Base-by-base conservation (phyloP, 2,329 filamentous ascomycete genomes). In the Fusarium piperis region DNA sequence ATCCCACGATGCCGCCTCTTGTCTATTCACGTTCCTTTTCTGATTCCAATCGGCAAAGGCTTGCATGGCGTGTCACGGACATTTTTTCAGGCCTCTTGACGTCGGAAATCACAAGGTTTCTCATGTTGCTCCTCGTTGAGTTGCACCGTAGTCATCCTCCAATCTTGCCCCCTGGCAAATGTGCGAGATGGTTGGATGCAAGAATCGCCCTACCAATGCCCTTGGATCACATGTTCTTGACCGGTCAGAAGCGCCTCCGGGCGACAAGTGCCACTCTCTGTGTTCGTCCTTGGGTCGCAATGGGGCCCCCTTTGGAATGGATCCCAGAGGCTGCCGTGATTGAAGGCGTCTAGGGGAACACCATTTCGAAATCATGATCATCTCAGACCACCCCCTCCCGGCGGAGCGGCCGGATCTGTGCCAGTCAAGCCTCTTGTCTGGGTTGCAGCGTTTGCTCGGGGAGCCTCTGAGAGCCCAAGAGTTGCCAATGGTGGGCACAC, bases 181-280 rank as follows among this genome's bases (percentile, higher is more conserved):
- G 38, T 67, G 55, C 52, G 48, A 67, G 70, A 70, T 58, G 28
- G 46, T 62, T 73, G 66, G 62, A 61, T 64, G 70, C 62, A 64
- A 56, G 59, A 59, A 64, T 72, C 57, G 48, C 69, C 39, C 56
- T 72, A 59, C 56, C 62, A 61, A 46, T 67, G 20, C 51, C 52
- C 46, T 55, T 26, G 56, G 62, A 72, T 70, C 70, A 70, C 70
- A 73, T 58, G 70, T 70, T 72, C 59, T 61, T 36, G 30, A 61
- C 70, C 70, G 67, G 70, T 72, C 70, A 72, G 58, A 64, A 20
- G 33, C 35, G 18, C 28, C 51, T 44, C 48, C 35, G 59, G 44
- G 56, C 69, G 66, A 72, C 62, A 59, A 72, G 70, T 73, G 62
- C 55, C 52, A 73, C 70, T 72, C 59, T 64, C 30, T 59, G 23